Evolutionary conservation across 495 filamentous ascomycete species (phyloP), one percentile per base, ranked within the genome.

Genomic region (Aspergillus conjunctus): DNA sequence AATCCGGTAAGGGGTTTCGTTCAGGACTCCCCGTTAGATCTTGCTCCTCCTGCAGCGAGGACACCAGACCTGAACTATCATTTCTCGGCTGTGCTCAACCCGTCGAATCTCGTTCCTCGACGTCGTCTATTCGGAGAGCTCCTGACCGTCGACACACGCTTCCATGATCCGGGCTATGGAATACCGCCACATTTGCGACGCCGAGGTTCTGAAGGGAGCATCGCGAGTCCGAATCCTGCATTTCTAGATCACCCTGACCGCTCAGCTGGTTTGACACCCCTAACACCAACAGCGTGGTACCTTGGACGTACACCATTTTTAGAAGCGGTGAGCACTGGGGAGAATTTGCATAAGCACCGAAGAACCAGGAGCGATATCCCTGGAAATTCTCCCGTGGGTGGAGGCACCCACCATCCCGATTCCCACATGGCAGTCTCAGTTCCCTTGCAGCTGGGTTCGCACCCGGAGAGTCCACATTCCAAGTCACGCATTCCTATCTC

Each of bases 401-500:
- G 65, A 64, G 66, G 68, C 65, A 70, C 67, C 44, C 62, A 72
- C 54, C 60, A 75, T 60, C 66, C 68, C 59, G 62, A 60, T 58
- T 62, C 66, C 48, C 66, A 77, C 37, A 78, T 79, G 78, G 76
- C 75, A 48, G 72, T 75, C 59, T 61, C 68, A 30, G 66, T 63
- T 53, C 70, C 77, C 68, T 74, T 76, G 68, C 70, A 62, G 59
- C 43, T 65, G 11, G 68, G 68, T 34, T 39, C 71, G 41, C 68
- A 68, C 44, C 68, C 69, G 18, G 71, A 68, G 26, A 79, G 74
- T 56, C 72, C 79, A 51, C 76, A 78, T 71, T 78, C 81, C 64
- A 80, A 77, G 60, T 87, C 84, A 43, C 80, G 82, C 66, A 86
- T 86, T 75, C 84, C 85, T 21, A 64, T 85, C 17, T 81, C 78